Percentiles rank a stretch among this genome's conserved stretches.
phyloP scores from a whole-genome alignment of 148 eudicot genomes.

The Drosera capensis region DNA sequence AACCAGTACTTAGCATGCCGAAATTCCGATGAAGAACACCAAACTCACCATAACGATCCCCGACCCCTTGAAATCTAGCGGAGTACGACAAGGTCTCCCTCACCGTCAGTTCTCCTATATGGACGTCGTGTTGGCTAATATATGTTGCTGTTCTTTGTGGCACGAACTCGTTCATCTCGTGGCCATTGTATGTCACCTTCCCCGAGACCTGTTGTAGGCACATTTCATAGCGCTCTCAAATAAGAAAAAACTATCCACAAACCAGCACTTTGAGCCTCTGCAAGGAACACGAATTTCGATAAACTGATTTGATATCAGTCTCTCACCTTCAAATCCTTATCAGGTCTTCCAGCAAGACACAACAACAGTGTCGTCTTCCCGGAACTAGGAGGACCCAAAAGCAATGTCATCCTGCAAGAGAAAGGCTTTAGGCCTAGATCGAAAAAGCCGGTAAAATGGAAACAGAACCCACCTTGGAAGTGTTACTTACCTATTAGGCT shows the following conservation, averaged over 20 bases:
- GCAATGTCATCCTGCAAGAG: constrained; percentile 26
- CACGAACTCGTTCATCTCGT: constrained; percentile 12
- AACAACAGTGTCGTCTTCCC: constrained; percentile 34
- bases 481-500: constrained; percentile 24
- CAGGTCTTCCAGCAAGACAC: constrained; percentile 32
- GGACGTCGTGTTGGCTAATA: constrained; percentile 12
- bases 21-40: background rate
- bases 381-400: constrained; percentile 39
- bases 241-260: no score
- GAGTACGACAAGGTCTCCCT: constrained; percentile 13
- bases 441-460: background rate
- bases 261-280: no score
- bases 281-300: background rate
- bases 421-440: background rate
- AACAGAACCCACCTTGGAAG: no score
- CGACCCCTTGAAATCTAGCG: constrained; percentile 13
- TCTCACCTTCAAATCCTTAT: constrained; percentile 18
- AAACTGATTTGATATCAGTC: constrained; percentile 2
- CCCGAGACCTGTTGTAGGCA: constrained; percentile 3
- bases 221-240: background rate
- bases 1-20: background rate
- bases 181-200: constrained; percentile 12
- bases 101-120: constrained; percentile 11
- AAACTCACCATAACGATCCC: constrained; percentile 6
- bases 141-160: constrained; percentile 13